These are phyloP conservation scores for Fusarium floridanum DNA, from an alignment of 2,329 filamentous ascomycete species.

Conservation along the genomic window DNA sequence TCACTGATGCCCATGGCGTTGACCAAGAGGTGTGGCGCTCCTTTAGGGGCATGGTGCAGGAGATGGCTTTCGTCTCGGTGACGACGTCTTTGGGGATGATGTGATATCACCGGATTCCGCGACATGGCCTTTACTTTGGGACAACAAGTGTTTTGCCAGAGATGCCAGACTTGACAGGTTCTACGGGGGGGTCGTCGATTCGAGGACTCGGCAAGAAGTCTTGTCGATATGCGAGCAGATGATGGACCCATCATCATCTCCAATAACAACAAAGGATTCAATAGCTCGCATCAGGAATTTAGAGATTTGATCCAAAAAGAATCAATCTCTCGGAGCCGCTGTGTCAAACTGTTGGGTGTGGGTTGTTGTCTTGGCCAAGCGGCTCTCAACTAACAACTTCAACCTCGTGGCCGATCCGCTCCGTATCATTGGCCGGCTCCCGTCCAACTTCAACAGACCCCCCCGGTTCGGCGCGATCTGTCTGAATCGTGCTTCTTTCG, in stretches of 20 bases:
- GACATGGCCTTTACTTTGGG: background rate
- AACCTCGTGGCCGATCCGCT: constrained; percentile 39
- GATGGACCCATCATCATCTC: background rate
- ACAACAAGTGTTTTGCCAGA: background rate
- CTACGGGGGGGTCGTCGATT: background rate
- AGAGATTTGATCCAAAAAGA: background rate
- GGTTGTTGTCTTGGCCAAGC: constrained; percentile 3
- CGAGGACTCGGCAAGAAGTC: background rate
- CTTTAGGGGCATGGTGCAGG: background rate
- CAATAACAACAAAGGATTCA: background rate
- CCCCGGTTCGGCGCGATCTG: constrained; percentile 13
- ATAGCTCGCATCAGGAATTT: background rate
- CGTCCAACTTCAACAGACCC: constrained; percentile 2
- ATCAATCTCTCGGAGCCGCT: background rate
- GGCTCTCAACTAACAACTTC: constrained; percentile 5
- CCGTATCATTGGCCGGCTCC: constrained; percentile 31
- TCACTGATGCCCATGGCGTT: background rate
- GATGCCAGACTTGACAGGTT: background rate
- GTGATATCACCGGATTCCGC: background rate
- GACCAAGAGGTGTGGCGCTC: constrained; percentile 13
- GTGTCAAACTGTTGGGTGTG: background rate
- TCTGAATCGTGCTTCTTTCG: constrained; percentile 5
- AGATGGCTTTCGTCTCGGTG: constrained; percentile 17
- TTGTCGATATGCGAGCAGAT: constrained; percentile 2
- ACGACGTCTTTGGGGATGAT: background rate